These are phyloP conservation scores for Naganishia vishniacii DNA, from an alignment of 768 basidiomycete species.

Conservation along the genomic window DNA sequence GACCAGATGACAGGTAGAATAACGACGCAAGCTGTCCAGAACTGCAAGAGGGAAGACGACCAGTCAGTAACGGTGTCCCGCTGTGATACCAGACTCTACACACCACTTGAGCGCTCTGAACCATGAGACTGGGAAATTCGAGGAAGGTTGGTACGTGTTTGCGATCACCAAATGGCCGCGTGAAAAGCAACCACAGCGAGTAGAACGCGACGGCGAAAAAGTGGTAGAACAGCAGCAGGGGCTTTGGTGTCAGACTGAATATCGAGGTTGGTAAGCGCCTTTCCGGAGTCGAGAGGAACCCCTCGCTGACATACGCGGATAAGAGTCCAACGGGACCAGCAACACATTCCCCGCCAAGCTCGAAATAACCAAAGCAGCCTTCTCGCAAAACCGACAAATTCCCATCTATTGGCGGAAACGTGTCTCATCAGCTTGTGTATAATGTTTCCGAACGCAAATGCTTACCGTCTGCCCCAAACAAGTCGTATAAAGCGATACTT, in stretches of 20 bases:
- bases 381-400: conserved; percentile 51
- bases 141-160: conserved; percentile 52
- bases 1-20: conserved; percentile 82
- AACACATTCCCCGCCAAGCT: conserved; percentile 81
- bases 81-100: conserved; percentile 46
- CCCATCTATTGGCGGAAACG: conserved; percentile 54
- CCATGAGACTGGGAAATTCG: conserved; percentile 64
- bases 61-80: conserved; percentile 17
- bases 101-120: conserved; percentile 67
- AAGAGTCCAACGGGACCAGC: conserved; percentile 83
- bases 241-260: conserved; percentile 70
- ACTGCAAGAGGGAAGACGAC: conserved; percentile 53
- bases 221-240: conserved; percentile 72
- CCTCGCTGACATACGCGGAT: conserved; percentile 61
- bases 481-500: conserved; percentile 83
- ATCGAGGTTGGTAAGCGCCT: conserved; percentile 2
- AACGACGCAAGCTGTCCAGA: conserved; percentile 86
- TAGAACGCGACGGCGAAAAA: conserved; percentile 96
- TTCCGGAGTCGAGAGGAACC: not conserved
- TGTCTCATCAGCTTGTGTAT: conserved; percentile 51
- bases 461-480: conserved; percentile 89
- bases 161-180: conserved; percentile 46
- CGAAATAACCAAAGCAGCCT: conserved; percentile 97
- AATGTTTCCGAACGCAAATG: conserved; percentile 45
- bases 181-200: conserved; percentile 84